Conservation (phyloP, 306 rosid species). For the Geum urbanum region DNA sequence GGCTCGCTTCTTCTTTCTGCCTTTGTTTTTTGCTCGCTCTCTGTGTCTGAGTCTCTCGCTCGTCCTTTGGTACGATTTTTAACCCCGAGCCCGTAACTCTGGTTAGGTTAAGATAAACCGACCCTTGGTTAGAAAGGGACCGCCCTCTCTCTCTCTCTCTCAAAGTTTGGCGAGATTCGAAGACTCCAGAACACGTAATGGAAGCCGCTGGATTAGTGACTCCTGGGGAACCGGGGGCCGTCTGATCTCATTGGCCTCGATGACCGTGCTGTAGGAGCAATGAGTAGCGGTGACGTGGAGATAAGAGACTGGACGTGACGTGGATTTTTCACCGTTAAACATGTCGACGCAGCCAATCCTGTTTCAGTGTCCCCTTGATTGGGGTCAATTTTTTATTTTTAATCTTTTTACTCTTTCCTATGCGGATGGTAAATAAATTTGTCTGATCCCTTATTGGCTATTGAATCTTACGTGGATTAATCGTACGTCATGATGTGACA, state of each 20-base stretch:
- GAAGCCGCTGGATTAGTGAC: constrained; percentile 33
- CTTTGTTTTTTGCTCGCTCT: neutral
- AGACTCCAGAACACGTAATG: constrained; percentile 54
- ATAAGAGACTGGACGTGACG: constrained; percentile 45
- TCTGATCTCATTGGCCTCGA: constrained; percentile 16
- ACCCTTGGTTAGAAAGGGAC: constrained; percentile 47
- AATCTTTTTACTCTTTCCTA: constrained; percentile 7
- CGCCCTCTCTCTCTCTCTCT: constrained; percentile 13
- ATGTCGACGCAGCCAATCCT: neutral
- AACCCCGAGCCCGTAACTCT: constrained; percentile 32
- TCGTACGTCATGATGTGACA: constrained; percentile 9
- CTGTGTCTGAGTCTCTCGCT: neutral
- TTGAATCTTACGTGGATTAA: neutral
- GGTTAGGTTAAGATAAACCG: constrained; percentile 30
- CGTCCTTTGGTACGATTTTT: constrained; percentile 29
- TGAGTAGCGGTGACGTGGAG: constrained; percentile 45
- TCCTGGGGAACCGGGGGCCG: constrained; percentile 24
- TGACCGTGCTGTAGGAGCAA: neutral
- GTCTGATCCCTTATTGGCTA: neutral
- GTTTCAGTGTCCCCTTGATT: neutral
- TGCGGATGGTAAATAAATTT: constrained; percentile 17
- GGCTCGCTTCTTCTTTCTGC: neutral
- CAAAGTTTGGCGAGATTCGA: constrained; percentile 25
- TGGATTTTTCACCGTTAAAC: constrained; percentile 16
- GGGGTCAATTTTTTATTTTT: neutral